Evolutionary conservation across 306 rosid species (phyloP).

Genomic region (Senna tora): DNA sequence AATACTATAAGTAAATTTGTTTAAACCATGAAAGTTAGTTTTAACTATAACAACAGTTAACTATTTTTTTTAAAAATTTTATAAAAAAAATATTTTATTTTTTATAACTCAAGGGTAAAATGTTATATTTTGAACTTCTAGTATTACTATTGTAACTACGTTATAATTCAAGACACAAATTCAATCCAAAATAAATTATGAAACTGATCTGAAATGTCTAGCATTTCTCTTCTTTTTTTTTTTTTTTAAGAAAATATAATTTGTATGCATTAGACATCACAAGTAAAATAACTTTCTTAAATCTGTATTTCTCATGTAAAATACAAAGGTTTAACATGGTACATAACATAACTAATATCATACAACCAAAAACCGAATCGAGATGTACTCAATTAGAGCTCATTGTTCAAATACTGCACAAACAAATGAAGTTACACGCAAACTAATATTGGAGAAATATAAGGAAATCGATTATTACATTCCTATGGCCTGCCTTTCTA

Average conservation of each 20-base stretch:
- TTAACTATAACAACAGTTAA: too few relatives aligned
- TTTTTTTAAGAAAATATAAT: not conserved
- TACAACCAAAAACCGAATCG: constrained; percentile 49
- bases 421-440: constrained; percentile 33
- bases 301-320: not conserved
- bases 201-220: too few relatives aligned
- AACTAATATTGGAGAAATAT: constrained; percentile 33
- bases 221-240: not conserved
- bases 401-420: constrained; percentile 47
- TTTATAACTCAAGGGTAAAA: too few relatives aligned
- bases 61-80: too few relatives aligned
- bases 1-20: too few relatives aligned
- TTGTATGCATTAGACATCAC: not conserved
- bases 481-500: constrained; percentile 46
- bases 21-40: too few relatives aligned
- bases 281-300: too few relatives aligned
- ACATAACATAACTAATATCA: constrained; percentile 41
- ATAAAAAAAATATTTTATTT: too few relatives aligned
- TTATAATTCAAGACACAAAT: too few relatives aligned
- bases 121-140: too few relatives aligned
- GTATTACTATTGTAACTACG: too few relatives aligned
- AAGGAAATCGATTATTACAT: constrained; percentile 43
- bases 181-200: too few relatives aligned
- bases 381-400: constrained; percentile 40
- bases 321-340: constrained; percentile 34